These are phyloP conservation scores for Fusarium ramigenum DNA, from an alignment of 2,329 filamentous ascomycete genomes.

Conservation along the genomic window DNA sequence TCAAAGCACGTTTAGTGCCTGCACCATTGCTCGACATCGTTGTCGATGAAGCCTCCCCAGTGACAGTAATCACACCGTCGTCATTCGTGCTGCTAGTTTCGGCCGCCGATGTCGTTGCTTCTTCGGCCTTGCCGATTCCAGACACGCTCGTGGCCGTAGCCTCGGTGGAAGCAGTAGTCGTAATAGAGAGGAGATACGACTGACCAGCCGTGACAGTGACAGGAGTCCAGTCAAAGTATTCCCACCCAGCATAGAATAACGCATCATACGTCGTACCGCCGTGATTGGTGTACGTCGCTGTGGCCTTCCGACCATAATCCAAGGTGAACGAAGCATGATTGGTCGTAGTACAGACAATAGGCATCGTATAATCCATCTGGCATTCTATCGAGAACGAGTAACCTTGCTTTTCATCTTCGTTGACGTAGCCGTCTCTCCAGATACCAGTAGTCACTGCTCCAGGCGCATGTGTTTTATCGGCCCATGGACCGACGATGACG, in stretches of 20 bases:
- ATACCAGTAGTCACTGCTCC: neutral
- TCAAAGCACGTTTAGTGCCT: neutral
- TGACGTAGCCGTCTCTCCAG: neutral
- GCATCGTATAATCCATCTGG: neutral
- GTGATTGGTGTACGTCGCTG: neutral
- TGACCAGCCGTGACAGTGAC: neutral
- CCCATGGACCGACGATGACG: neutral
- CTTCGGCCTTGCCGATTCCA: neutral
- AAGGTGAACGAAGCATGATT: neutral
- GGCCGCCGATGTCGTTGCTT: neutral
- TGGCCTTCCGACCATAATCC: rapidly evolving
- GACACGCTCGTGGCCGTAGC: neutral
- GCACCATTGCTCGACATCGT: neutral
- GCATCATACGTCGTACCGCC: neutral
- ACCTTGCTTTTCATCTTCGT: neutral
- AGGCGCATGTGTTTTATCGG: neutral
- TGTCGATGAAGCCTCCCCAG: neutral
- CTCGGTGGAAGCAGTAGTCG: neutral
- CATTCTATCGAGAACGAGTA: neutral
- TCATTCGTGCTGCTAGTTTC: neutral
- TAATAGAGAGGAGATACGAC: neutral
- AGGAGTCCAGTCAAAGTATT: neutral
- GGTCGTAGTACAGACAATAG: neutral
- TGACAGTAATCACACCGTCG: neutral
- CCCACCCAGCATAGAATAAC: neutral